A percentile compares a stretch with the other conserved stretches of the same genome.
Evolutionary conservation across 352 stramenopile species (phyloP).

Genomic region (Halophytophthora polymorphica): DNA sequence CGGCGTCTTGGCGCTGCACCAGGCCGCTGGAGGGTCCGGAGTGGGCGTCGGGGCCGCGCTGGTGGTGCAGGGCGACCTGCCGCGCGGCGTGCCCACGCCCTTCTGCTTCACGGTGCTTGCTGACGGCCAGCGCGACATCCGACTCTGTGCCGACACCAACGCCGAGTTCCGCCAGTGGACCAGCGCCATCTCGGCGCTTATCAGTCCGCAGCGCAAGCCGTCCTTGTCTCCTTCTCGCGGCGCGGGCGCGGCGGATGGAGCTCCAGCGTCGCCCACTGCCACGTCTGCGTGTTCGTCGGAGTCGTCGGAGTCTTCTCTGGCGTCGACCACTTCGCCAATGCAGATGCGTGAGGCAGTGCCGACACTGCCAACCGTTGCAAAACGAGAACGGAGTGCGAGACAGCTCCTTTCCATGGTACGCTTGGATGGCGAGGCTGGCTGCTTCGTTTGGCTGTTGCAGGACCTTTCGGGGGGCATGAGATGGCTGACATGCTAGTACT

Average conservation of each 20-base stretch:
- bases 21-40: conserved; percentile 2
- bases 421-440: not conserved
- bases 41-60: conserved; percentile 35
- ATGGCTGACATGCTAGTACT: not conserved
- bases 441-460: not conserved
- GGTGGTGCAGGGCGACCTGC: conserved; percentile 70
- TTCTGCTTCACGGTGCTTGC: conserved; percentile 74
- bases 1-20: conserved; percentile 42
- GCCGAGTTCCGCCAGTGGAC: conserved; percentile 78
- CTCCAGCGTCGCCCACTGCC: conserved; percentile 8
- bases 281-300: conserved; percentile 8
- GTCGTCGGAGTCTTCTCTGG: not conserved
- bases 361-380: too few species aligned
- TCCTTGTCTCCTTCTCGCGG: not conserved
- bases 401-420: not conserved
- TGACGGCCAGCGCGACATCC: conserved; percentile 34
- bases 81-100: conserved; percentile 61
- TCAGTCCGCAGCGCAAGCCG: conserved; percentile 34
- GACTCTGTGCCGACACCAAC: conserved; percentile 67
- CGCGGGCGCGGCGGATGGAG: not conserved
- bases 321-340: not conserved
- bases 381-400: too few species aligned
- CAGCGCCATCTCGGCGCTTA: conserved; percentile 59
- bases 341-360: not conserved
- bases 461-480: not conserved